Base-by-base conservation (phyloP, 2,329 filamentous ascomycete genomes). In the Aspergillus sp. region DNA sequence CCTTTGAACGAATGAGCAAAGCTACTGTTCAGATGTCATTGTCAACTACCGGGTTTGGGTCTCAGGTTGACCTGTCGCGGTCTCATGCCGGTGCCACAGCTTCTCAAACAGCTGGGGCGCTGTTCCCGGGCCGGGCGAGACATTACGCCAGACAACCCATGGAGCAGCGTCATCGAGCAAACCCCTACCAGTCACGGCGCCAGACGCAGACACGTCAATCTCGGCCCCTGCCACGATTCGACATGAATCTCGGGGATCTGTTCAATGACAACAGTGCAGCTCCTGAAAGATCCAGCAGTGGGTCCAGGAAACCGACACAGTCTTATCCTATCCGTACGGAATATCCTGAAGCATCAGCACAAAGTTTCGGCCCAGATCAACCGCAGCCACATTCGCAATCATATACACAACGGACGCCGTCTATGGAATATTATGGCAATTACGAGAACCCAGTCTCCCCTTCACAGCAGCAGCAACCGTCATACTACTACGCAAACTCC, bases 1-100 rank as follows among this genome's bases (percentile, higher is more conserved):
- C 93, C 1, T 96, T 97, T 62, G 88, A 95, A 57, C 82, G 91
- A 33, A 97, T 95, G 72, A 90, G 88, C 57, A 95, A 93, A 70
- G 90, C 90, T 7, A 97, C 91, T 0, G 86, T 97, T 39, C 88
- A 91, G 61, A 96, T 96, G 90, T 90, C 88, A 54, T 85, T 90
- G 63, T 88, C 86, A 2, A 91, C 85, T 1, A 90, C 86, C 12
- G 88, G 88, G 0, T 94, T 94, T 52, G 88, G 87, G 29, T 65
- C 65, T 5, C 66, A 66, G 42, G 59, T 64, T 19, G 62, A 64
- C 28, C 50, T 62, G 37, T 53, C 48, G 27, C 57, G 52, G 26
- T 44, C 55, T 11, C 50, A 59, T 29, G 27, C 54, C 27, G 31
- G 43, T 33, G 38, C 47, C 31, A 30, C 38, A 19, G 40, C 51